Evolutionary conservation across 441 rosid genomes (phyloP), one percentile per base, ranked within the genome.

Genomic region (Adansonia madagascariensis): DNA sequence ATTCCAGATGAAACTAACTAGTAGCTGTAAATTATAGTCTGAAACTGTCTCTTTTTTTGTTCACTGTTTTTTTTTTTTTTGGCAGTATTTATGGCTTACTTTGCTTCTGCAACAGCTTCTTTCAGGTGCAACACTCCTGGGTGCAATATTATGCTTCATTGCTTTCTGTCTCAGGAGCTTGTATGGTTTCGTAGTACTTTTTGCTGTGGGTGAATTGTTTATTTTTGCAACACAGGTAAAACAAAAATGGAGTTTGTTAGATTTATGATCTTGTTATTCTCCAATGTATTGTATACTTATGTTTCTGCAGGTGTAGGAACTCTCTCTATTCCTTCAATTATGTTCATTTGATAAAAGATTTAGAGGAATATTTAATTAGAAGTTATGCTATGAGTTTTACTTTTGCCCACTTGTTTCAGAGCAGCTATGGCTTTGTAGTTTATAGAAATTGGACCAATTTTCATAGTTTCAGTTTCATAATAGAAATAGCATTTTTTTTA

Each of bases 201-300:
- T 89, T 24, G 82, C 89, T 41, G 72, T 91, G 71, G 95, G 93
- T 47, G 95, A 91, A 70, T 87, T 91, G 64, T 84, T 91, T 75
- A 83, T 91, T 82, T 91, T 91, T 82, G 95, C 95, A 18, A 86
- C 93, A 9, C 95, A 91, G 93, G 93, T 88, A 86, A 61, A 56
- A 64, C 41, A 57, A 2, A 50, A 78, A 35, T 55, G 65, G 49
- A 75, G 44, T 52, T 4, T 52, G 8, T 14, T 47, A 11, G 27
- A 6, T 52, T 69, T 6, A 49, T 57, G 17, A 57, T 53, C 69
- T 65, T 71, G 50, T 55, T 79, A 49, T 61, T 72, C 73, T 66
- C 35, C 53, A 50, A 8, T 35, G 49, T 22, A 31, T 41, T 66
- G 17, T 41, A 6, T 50, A 50, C 22, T 5, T 65, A 41, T 70